Evolutionary conservation across 2,329 filamentous ascomycete genomes (phyloP).

Genomic region (Penicillium rolfsii): DNA sequence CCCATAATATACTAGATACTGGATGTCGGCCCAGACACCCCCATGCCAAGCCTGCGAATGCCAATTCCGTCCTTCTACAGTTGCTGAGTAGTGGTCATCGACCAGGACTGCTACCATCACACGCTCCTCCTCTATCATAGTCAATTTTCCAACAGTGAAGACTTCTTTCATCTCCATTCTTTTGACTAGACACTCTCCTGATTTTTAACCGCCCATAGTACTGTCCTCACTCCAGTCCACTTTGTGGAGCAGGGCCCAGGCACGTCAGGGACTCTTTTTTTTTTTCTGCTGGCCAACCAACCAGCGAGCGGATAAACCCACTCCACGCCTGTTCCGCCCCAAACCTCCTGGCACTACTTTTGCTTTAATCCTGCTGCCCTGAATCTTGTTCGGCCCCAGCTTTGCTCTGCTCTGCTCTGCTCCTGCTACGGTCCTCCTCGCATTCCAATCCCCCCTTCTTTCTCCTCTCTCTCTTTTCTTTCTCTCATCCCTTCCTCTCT

Average conservation of each 20-base stretch:
- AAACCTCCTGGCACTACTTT: not conserved
- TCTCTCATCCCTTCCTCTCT: slow-evolving; percentile 9
- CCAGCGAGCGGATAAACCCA: slow-evolving; percentile 4
- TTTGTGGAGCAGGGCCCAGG: slow-evolving; percentile 2
- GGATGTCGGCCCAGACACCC: not conserved
- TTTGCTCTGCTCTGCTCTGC: slow-evolving; percentile 3
- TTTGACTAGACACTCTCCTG: not conserved
- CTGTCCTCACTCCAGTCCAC: not conserved
- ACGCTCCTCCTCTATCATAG: not conserved
- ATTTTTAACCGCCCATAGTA: not conserved
- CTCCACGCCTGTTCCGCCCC: not conserved
- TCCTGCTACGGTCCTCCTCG: not conserved
- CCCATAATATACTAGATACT: not conserved
- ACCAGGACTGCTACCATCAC: not conserved
- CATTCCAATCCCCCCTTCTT: slow-evolving; percentile 12
- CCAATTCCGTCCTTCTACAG: slow-evolving; percentile 22
- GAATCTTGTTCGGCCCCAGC: not conserved
- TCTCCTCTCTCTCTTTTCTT: slow-evolving; percentile 5
- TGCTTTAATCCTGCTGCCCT: not conserved
- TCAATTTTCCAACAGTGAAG: not conserved
- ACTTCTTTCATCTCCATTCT: not conserved
- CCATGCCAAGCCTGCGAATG: slow-evolving; percentile 16
- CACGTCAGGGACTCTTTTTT: not conserved
- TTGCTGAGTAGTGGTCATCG: not conserved
- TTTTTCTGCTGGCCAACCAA: not conserved